Evolutionary conservation across 805 yeast species (phyloP), one percentile per base, ranked within the genome.

Genomic region (Spathaspora hagerdaliae): DNA sequence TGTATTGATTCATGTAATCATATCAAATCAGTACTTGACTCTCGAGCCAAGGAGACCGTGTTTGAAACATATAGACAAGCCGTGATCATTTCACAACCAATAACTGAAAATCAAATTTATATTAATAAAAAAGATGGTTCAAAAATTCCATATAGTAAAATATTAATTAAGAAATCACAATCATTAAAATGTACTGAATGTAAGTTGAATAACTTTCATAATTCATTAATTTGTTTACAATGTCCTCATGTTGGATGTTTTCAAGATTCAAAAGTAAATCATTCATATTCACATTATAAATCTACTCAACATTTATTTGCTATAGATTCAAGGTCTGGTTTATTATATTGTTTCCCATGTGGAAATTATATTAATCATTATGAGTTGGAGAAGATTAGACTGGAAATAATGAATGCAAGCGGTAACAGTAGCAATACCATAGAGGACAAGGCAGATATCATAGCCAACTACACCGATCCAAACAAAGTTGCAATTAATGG

Each of bases 301-400:
- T 41, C 55, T 12, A 62, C 59, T 40, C 63, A 60, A 43, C 74
- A 70, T 55, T 51, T 64, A 38, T 68, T 69, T 51, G 71, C 70
- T 37, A 83, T 88, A 34, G 90, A 85, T 61, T 72, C 89, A 2
- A 68, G 71, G 14, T 75, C 80, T 41, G 91, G 91, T 1, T 73
- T 83, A 39, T 63, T 91, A 38, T 84, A 79, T 57, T 92, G 98
- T 62, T 85, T 86, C 63, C 79, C 75, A 60, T 92, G 98, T 64
- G 77, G 78, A 12, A 83, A 83, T 54, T 85, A 83, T 56, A 79
- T 87, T 26, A 77, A 83, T 49, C 85, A 85, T 54, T 73, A 77
- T 2, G 66, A 67, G 39, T 63, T 86, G 34, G 87, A 85, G 48
- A 59, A 60, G n/a, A 71, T 77, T 29, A 65, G 90, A 42, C 49